phyloP scores from a whole-genome alignment of 345 rosid genomes.

The Rhodomyrtus tomentosa region DNA sequence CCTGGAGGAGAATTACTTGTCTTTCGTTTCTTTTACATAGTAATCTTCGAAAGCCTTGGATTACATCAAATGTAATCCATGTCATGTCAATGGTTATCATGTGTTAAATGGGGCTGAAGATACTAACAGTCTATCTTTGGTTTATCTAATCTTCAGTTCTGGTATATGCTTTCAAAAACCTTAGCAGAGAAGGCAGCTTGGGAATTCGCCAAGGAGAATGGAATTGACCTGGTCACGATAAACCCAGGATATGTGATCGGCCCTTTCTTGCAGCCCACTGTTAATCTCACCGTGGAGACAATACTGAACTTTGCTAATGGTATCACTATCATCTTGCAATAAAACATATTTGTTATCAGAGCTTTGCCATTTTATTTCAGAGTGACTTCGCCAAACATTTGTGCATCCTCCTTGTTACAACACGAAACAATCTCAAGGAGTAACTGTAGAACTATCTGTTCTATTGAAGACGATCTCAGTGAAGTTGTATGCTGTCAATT shows the following conservation, averaged over 20 bases:
- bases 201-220: constrained; percentile 25
- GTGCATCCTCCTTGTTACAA: not conserved
- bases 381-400: not conserved
- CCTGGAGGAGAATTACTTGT: not conserved
- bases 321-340: not conserved
- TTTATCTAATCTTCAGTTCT: constrained; percentile 1
- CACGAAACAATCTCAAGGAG: not conserved
- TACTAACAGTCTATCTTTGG: not conserved
- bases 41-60: not conserved
- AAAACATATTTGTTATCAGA: no score
- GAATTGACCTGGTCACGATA: constrained; percentile 26
- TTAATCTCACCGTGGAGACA: constrained; percentile 2
- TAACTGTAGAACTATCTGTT: not conserved
- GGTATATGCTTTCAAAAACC: constrained; percentile 31
- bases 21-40: not conserved
- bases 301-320: not conserved
- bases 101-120: not conserved
- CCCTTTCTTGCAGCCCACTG: constrained; percentile 29
- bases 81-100: not conserved
- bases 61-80: not conserved
- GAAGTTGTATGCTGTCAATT: not conserved
- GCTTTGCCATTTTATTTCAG: not conserved
- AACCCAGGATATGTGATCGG: constrained; percentile 34
- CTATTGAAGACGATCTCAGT: not conserved
- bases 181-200: constrained; percentile 40